Base-by-base conservation (phyloP, 179 eudicot genomes). In the Silene noctiflora region DNA sequence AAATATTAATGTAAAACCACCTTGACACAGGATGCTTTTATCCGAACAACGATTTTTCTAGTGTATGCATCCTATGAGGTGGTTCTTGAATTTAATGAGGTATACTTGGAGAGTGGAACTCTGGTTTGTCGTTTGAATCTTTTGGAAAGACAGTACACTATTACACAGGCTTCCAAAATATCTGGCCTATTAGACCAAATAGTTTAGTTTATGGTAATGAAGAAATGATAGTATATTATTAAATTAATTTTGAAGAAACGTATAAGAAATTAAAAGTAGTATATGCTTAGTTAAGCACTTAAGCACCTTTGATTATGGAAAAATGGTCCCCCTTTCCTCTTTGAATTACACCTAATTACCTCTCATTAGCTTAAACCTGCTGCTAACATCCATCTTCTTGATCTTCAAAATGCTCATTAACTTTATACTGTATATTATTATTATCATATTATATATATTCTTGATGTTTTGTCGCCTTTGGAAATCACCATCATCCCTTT, bases 251-350 rank as follows among this genome's bases (percentile, higher is more conserved):
- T 60, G 24, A 63, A 9, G n/a, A 12, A 27, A 63, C 31, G 67
- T 63, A 63, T 55, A 55, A 55, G 59, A 55, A 55, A 55, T 55
- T 1, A 25, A 63, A 63, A 63, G 67, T 62, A 39, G 46, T 39
- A 39, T 39, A 22, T 62, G 67, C 3, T 63, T 55, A 53, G 19
- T 62, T 59, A 59, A 21, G 46, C 46, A 39, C 46, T 59, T 59
- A 19, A 60, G 20, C 48, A 66, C 46, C 22, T 66, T 31, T 66
- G 35, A 0, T 64, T 64, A 64, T 64, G 68, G 70, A 66, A 9
- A 33, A 24, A 44, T 69, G 73, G 73, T 69, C 73, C 73, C 73
- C 73, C 73, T 44, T 44, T 69, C 73, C 59, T 21, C 73, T 42
- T 69, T 69, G 56, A 69, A 69, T 69, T 69, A 1, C 59, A 69